Conservation (phyloP, 495 filamentous ascomycete genomes). For the Hyaloscypha bicolor region DNA sequence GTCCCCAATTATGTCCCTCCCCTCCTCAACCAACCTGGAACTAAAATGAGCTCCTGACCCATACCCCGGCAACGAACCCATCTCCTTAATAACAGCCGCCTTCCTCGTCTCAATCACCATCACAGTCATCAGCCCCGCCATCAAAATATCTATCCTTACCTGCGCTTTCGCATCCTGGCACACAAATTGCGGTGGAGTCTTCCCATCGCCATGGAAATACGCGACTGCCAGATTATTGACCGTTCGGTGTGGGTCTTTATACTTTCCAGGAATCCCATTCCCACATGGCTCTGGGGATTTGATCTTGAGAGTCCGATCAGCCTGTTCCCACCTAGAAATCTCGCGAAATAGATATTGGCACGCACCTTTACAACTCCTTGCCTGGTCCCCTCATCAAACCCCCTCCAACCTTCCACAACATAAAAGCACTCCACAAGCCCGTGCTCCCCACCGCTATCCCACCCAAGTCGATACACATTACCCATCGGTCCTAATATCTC, state of each 20-base stretch:
- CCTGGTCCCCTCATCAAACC: slow-evolving; percentile 1
- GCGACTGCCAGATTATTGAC: not conserved
- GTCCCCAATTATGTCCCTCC: not conserved
- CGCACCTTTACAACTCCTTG: slow-evolving; percentile 6
- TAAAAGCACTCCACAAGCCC: slow-evolving; percentile 8
- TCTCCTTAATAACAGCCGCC: slow-evolving; percentile 10
- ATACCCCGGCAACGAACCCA: slow-evolving; percentile 9
- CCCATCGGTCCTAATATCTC: not conserved
- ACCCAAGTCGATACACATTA: slow-evolving; percentile 12
- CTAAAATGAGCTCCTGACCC: not conserved
- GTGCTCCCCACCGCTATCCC: slow-evolving; percentile 6
- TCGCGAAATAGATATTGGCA: not conserved
- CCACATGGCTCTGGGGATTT: not conserved
- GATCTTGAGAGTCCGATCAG: not conserved
- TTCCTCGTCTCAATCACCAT: slow-evolving; percentile 23
- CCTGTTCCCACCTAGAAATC: not conserved
- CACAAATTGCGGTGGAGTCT: slow-evolving; percentile 10
- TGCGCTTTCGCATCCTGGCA: not conserved
- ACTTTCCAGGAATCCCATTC: not conserved
- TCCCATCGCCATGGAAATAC: slow-evolving; percentile 9
- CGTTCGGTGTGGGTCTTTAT: slow-evolving; percentile 4
- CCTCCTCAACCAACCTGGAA: slow-evolving; percentile 11
- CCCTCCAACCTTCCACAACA: slow-evolving; percentile 9
- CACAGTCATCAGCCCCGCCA: slow-evolving; percentile 18
- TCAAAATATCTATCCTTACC: slow-evolving; percentile 11